Evolutionary conservation across 495 filamentous ascomycete species (phyloP), one percentile per base, ranked within the genome.

Genomic region (Thozetella sp.): DNA sequence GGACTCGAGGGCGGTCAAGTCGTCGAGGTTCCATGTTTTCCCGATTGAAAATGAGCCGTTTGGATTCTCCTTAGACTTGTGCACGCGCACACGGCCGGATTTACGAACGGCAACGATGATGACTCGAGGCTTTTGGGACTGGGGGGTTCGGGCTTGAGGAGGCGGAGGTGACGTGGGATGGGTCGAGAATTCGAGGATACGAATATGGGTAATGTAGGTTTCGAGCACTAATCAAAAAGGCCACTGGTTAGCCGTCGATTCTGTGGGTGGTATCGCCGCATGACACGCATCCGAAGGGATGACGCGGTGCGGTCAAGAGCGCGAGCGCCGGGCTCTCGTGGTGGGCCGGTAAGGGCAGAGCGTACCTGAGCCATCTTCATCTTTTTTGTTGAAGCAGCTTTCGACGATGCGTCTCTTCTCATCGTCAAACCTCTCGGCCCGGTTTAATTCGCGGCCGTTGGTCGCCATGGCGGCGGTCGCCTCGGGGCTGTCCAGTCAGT

Each of bases 201-300:
- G 86, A 60, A 98, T 93, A 71, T 99, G 95, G 9, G 93, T 99
- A 62, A 99, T 99, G 78, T 99, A 99, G 53, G 93, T 97, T 75
- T 99, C 95, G 59, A 88, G 80, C 62, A 91, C 93, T 96, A 65
- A n/a, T n/a, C n/a, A 30, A 45, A 53, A 50, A 60, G 59, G 63
- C 53, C 43, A 57, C 59, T 58, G 40, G 61, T 61, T 53, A 55
- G 53, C 30, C 40, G 22, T 25, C 23, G 25, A 37, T 15, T 6
- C 30, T 15, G 15, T 37, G 6, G 15, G 30, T 37, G 15, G 6
- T 6, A 37, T 37, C 6, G 30, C 30, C 30, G 15, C 6, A 15
- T 15, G 6, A 37, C 30, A 48, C 3, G 10, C n/a, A 48, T 11
- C 43, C 43, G 10, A 48, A 9, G 43, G 43, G 3, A 48, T 25